Percentiles rank a stretch among this genome's conserved stretches.
These are phyloP conservation scores for Penicillium sp. DNA, from an alignment of 2,329 filamentous ascomycete species.

Conservation along the genomic window DNA sequence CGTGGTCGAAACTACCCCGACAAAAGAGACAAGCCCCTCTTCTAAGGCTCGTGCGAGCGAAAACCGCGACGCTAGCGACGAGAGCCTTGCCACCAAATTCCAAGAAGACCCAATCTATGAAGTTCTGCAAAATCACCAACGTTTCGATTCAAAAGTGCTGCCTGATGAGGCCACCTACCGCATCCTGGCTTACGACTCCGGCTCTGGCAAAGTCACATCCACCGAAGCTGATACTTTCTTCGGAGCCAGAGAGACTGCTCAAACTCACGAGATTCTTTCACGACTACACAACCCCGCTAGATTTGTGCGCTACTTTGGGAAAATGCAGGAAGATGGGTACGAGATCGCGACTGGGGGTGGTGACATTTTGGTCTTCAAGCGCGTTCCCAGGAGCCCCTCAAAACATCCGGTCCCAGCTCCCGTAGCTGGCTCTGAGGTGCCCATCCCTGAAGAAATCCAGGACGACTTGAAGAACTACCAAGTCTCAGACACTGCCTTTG, in stretches of 20 bases:
- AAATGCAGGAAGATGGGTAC: conserved; percentile 37
- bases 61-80: not conserved
- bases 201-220: conserved; percentile 24
- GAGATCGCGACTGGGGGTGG: conserved; percentile 38
- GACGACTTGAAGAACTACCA: conserved; percentile 7
- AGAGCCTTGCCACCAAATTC: not conserved
- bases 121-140: conserved; percentile 4
- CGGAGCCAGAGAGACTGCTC: conserved; percentile 16
- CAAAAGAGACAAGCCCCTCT: conserved; percentile 7
- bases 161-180: conserved; percentile 21
- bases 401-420: not conserved
- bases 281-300: conserved; percentile 37
- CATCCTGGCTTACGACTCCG: conserved; percentile 36
- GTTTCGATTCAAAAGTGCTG: not conserved
- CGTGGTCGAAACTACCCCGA: conserved; percentile 7
- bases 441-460: not conserved
- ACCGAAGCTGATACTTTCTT: conserved; percentile 32
- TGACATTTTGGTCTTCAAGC: conserved; percentile 38
- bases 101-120: conserved; percentile 8
- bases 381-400: conserved; percentile 3
- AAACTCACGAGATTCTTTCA: conserved; percentile 32
- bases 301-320: conserved; percentile 37
- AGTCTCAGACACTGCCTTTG: conserved; percentile 8
- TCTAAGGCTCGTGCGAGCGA: conserved; percentile 1
- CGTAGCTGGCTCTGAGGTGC: not conserved